Base-by-base conservation (phyloP, 768 basidiomycete species). In the Kwoniella europaea region DNA sequence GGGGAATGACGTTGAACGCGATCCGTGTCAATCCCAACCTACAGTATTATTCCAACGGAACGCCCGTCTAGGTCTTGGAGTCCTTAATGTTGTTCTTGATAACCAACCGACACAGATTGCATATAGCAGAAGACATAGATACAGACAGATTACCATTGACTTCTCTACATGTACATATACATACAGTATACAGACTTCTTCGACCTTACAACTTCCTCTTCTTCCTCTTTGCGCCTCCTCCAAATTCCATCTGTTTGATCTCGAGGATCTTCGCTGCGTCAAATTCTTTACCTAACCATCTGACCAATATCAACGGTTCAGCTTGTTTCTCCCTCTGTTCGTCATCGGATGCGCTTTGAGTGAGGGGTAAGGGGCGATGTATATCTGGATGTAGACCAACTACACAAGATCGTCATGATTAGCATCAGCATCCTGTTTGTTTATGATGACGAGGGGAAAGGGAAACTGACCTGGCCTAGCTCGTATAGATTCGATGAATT, bases 161-260 rank as follows among this genome's bases (percentile, higher is more conserved):
- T 27, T 27, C 27, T 27, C 27, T 35, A 52, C 50, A 52, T 52
- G 20, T 16, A 16, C 20, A 52, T 52, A 52, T 9, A 52, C 20
- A 52, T 52, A 52, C 50, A 52, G 9, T 20, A 52, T 52, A 52
- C 50, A 52, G 20, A 16, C 5, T 5, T 15, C 15, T 16, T 15
- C 20, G 20, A 52, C 20, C 41, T 60, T 62, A 68, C 52, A 60
- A n/a, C 69, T 68, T 71, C 20, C 68, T 63, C 66, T 69, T 63
- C 64, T 63, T 61, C 65, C 56, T 67, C 69, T 72, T 73, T 56
- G 72, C 72, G 46, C 67, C 73, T 2, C 73, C 76, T 10, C 76
- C 80, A 77, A 82, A 82, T 59, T 82, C 80, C 74, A 67, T 69
- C 67, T 78, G 79, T 65, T 80, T 82, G 67, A 82, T 77, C 71